Conservation (phyloP, 768 basidiomycete species). For the Fomitopsis pulvina region DNA sequence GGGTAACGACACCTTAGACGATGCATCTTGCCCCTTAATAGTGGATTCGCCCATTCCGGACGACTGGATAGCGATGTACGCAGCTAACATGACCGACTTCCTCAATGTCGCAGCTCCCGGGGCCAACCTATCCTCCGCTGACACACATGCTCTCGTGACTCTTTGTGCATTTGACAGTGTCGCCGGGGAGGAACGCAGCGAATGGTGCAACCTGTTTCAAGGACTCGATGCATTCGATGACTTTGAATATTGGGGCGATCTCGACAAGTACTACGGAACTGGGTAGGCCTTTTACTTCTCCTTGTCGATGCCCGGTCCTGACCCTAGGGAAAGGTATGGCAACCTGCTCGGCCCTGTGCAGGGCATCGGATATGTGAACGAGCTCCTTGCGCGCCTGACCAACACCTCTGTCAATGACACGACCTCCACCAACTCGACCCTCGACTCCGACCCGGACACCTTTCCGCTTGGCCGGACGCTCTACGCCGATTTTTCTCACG, state of each 20-base stretch:
- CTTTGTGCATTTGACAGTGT: constrained; percentile 81
- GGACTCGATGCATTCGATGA: constrained; percentile 48
- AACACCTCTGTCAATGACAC: constrained; percentile 52
- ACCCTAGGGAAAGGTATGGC: constrained; percentile 45
- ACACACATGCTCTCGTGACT: constrained; percentile 56
- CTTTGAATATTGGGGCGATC: constrained; percentile 65
- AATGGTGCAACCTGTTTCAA: constrained; percentile 71
- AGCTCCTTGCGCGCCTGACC: constrained; percentile 79
- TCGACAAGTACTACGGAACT: constrained; percentile 74
- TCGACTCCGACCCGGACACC: constrained; percentile 52
- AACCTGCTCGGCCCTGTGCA: constrained; percentile 65
- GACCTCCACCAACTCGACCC: constrained; percentile 72
- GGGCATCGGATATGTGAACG: constrained; percentile 84
- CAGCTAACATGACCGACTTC: constrained; percentile 46
- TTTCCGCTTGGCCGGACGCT: constrained; percentile 65
- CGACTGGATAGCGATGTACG: constrained; percentile 53
- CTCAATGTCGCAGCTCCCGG: constrained; percentile 59
- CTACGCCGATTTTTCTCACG: constrained; percentile 78
- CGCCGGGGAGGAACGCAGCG: constrained; percentile 42
- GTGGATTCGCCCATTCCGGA: constrained; percentile 33
- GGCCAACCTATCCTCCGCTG: constrained; percentile 46
- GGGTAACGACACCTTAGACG: constrained; percentile 62
- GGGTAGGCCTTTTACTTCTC: constrained; percentile 34
- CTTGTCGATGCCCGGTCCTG: background rate
- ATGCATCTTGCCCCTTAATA: constrained; percentile 50